Evolutionary conservation across 2,329 filamentous ascomycete genomes (phyloP).

Genomic region (Penicillium sp.): DNA sequence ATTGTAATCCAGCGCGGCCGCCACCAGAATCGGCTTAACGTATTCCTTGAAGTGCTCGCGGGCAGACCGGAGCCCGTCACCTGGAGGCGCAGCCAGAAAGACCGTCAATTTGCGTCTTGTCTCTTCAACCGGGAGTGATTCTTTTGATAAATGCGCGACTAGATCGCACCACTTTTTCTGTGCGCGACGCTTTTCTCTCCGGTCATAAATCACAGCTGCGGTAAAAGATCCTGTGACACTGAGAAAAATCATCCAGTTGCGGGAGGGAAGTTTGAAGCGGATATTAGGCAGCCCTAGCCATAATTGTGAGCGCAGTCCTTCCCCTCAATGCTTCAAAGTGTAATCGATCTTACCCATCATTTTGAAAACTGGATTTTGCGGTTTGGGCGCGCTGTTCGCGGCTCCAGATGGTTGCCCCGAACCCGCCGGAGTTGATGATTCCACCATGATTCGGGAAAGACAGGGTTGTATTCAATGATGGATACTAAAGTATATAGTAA

Average conservation of each 20-base stretch:
- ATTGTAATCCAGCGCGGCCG: constrained; percentile 92
- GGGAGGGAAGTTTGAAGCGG: constrained; percentile 82
- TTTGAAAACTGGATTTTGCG: constrained; percentile 28
- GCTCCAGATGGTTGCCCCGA: constrained; percentile 15
- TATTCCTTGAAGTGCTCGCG: constrained; percentile 97
- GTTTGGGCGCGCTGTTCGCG: constrained; percentile 24
- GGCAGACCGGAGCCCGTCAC: constrained; percentile 80
- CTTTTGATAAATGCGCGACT: constrained; percentile 81
- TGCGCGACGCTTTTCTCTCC: constrained; percentile 81
- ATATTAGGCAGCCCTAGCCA: constrained; percentile 77
- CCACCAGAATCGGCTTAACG: constrained; percentile 87
- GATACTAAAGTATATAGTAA: neutral
- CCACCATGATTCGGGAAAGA: constrained; percentile 11
- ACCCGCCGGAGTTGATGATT: constrained; percentile 12
- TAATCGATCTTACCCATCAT: constrained; percentile 29
- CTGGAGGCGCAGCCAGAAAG: constrained; percentile 83
- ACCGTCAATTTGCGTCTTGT: constrained; percentile 85
- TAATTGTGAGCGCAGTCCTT: neutral
- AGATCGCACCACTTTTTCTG: constrained; percentile 85
- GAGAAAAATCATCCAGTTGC: constrained; percentile 98
- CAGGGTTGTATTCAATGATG: neutral
- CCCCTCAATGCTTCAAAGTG: neutral
- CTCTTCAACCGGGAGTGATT: constrained; percentile 72
- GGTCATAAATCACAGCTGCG: constrained; percentile 86
- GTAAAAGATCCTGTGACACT: constrained; percentile 77